Evolutionary conservation across 805 yeast genomes (phyloP), one percentile per base, ranked within the genome.

Genomic region (Hanseniaspora lindneri): DNA sequence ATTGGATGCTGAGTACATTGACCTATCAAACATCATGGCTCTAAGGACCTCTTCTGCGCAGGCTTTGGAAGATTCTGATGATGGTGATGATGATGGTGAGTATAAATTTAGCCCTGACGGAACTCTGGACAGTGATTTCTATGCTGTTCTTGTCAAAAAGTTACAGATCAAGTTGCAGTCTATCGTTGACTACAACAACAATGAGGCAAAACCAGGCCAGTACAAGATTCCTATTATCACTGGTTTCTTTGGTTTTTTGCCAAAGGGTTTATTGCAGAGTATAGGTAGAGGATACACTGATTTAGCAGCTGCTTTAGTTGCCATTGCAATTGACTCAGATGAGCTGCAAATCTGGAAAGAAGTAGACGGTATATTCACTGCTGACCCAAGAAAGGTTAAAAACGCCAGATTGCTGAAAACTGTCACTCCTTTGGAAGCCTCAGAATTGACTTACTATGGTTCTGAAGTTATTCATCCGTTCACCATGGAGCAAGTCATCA

Each of bases 211-310:
- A 1, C 34, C 35, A 6, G 57, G 53, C 4, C 59, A 60, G 14
- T 67, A 64, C 20, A 62, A 73, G 14, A 80, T 88, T 20, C 98
- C 98, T 1, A 96, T 92, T 1, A 72, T 92, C 50, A 92, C 98
- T 27, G 98, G 98, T 2, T 92, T 85, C 64, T 92, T 92, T 58
- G 98, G 98, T 24, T 71, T 77, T 32, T 83, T 92, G n/a, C 97
- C 96, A 29, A 96, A 96, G 54, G 97, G 98, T 14, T 69, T 92
- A 50, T 69, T 92, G 55, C 82, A 82, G 58, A 85, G 94, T 46
- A 95, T 92, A 50, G 98, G 98, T 39, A 79, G 98, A 61, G 98
- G 98, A 33, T 92, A 92, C 66, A 92, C 98, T 9, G 98, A 92
- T 64, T 70, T 92, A 57, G 92, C 98, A 71, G 98, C 98, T 17